phyloP scores from a whole-genome alignment of 129 eudicot species.

The Kitagawia praeruptora region DNA sequence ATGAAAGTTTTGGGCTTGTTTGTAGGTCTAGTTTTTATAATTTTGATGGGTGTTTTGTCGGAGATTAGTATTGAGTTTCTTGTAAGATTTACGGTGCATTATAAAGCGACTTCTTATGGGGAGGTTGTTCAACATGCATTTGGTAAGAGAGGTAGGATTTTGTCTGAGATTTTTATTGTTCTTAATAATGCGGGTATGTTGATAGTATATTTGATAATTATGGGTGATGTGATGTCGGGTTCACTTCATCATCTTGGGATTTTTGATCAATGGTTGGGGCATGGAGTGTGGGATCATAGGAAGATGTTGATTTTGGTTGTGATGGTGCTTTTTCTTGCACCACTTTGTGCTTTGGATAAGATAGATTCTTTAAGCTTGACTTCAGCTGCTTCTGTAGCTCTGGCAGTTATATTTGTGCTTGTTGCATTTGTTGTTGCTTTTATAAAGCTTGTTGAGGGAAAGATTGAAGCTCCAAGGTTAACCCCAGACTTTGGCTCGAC shows the following conservation, averaged over 20 bases:
- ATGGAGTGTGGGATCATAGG: constrained; percentile 93
- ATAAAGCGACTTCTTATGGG: constrained; percentile 70
- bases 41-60: constrained; percentile 71
- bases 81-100: constrained; percentile 68
- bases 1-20: constrained; percentile 84
- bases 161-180: constrained; percentile 82
- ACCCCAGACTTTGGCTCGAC: constrained; percentile 75
- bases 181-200: constrained; percentile 75
- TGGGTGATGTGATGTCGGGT: constrained; percentile 92
- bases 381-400: constrained; percentile 90
- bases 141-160: constrained; percentile 57
- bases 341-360: constrained; percentile 63
- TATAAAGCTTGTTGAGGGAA: constrained; percentile 66
- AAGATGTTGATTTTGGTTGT: constrained; percentile 60
- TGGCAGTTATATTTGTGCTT: constrained; percentile 74
- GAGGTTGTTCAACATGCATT: constrained; percentile 89
- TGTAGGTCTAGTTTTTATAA: constrained; percentile 52
- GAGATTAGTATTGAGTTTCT: constrained; percentile 80
- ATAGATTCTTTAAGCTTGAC: constrained; percentile 77
- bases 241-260: constrained; percentile 74
- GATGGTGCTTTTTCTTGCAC: constrained; percentile 60
- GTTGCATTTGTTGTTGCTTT: constrained; percentile 55
- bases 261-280: constrained; percentile 83
- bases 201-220: constrained; percentile 77
- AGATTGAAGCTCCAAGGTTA: constrained; percentile 62